Evolutionary conservation across 108 stramenopile species (phyloP), one percentile per base, ranked within the genome.

Genomic region (Skeletonema grethae): DNA sequence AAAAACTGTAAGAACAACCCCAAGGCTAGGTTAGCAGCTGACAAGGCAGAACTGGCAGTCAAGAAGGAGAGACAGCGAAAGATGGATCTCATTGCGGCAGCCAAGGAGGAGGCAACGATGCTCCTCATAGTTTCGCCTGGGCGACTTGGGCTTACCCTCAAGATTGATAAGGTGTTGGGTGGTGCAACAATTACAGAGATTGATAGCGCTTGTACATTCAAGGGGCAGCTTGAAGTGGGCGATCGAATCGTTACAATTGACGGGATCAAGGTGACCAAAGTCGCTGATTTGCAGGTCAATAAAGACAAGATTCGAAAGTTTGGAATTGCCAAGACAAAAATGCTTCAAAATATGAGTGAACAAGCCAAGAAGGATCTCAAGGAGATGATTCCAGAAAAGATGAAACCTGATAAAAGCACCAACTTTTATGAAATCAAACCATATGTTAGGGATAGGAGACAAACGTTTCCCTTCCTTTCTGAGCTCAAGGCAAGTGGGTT

Each of bases 221-320:
- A 28, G n/a, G 41, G 43, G 15, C 67, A 67, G 31, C 35, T 67
- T 10, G 53, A 57, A 30, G 50, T 55, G n/a, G 67, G 67, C 6
- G 67, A 67, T 56, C 50, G 48, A 9, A 67, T 67, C 12, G 53
- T 67, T 11, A 67, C 67, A 1, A 67, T 67, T 38, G 67, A 67
- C 11, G 67, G 67, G 50, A 1, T 6, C 4, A 55, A 34, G 31
- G 32, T 67, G 15, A 34, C 31, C 22, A 31, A 12, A 22, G 15
- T 67, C 5, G 12, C 22, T 9, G 67, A 67, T 57, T 12, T 55
- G 20, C 7, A 36, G 18, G 29, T 55, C 6, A 50, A 50, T 30
- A 67, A 67, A 36, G 67, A 56, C 28, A 22, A 30, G 22, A 30
- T 67, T 16, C 5, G 67, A 24, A 67, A 67, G 48, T 67, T 67